These are phyloP conservation scores for Rhizomucor miehei DNA, from an alignment of 371 early-diverging fungal genomes.

Conservation along the genomic window DNA sequence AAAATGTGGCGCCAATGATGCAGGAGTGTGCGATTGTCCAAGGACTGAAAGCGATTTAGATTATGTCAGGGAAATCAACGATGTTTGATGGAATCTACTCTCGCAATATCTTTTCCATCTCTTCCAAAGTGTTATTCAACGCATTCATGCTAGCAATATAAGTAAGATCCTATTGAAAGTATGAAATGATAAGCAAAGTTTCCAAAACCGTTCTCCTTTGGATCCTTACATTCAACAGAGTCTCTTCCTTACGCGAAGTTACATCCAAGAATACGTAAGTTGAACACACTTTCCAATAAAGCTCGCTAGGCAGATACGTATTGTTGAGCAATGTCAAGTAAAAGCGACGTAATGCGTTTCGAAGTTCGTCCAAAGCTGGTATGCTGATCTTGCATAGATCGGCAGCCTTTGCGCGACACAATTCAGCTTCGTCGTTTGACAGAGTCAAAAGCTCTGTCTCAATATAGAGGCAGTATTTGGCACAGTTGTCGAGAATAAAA, in stretches of 20 bases:
- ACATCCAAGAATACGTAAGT: conserved; percentile 21
- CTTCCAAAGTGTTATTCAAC: background rate
- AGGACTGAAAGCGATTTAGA: too few species aligned
- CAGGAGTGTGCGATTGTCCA: too few species aligned
- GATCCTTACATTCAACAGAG: too few species aligned
- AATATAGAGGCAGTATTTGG: conserved; percentile 29
- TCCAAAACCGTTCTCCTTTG: too few species aligned
- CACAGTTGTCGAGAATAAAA: conserved; percentile 20
- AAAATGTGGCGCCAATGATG: too few species aligned
- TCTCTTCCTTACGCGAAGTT: too few species aligned
- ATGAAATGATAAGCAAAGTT: too few species aligned
- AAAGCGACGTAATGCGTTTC: conserved; percentile 24
- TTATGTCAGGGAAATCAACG: too few species aligned
- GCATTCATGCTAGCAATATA: background rate
- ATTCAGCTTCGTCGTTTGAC: conserved; percentile 4
- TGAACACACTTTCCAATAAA: conserved; percentile 24
- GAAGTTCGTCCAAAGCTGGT: conserved; percentile 11
- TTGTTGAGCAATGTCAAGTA: conserved; percentile 24
- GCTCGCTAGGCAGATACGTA: conserved; percentile 13
- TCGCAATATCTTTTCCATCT: background rate
- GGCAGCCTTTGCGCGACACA: conserved; percentile 8
- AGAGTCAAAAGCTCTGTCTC: conserved; percentile 30
- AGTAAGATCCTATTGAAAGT: too few species aligned
- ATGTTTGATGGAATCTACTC: too few species aligned
- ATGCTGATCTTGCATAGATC: conserved; percentile 4